Base-by-base conservation (phyloP, 2,329 filamentous ascomycete genomes). In the Hysterium pulicare region DNA sequence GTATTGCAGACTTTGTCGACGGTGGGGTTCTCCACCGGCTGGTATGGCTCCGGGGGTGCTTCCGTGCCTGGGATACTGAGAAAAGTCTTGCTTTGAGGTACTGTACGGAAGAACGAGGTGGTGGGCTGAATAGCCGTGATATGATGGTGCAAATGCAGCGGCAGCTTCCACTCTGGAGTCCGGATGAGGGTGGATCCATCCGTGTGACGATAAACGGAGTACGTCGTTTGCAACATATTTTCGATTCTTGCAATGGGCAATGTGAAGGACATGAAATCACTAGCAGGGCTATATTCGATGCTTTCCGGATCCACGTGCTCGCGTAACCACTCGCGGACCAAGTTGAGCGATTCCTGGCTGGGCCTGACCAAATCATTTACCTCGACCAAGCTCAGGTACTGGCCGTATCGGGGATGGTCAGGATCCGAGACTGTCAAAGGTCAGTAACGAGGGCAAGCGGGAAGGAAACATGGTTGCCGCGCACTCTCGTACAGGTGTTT, bases 81-180 rank as follows among this genome's bases (percentile, higher is more conserved):
- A 46, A 10, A 55, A 47, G 7, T 48, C 38, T 22, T 45, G 8
- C n/a, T 33, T 15, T 9, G 26, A 6, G 3, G 41, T n/a, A n/a
- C 28, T 13, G 35, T 21, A 2, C 71, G 69, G 57, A 78, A 70
- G 61, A 79, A 79, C 1, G 73, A 73, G 39, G 70, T 78, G 8
- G 75, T 79, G 3, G 76, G 76, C 49, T 78, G 75, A 28, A 79
- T 72, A 8, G 72, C 70, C 50, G 76, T 73, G 44, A 78, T 70
- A 50, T 75, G 74, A 39, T 72, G 67, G 51, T 78, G 75, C 6
- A 79, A 64, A 50, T 78, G 70, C 22, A 46, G 47, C 19, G 77
- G 76, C 5, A 81, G 66, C 24, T 74, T 78, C 75, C 76, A 80
- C 34, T 70, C 61, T 3, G 73, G 68, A 1, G 76, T 69, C 20